These are phyloP conservation scores for Firmiana major DNA, from an alignment of 345 rosid genomes.

Conservation along the genomic window DNA sequence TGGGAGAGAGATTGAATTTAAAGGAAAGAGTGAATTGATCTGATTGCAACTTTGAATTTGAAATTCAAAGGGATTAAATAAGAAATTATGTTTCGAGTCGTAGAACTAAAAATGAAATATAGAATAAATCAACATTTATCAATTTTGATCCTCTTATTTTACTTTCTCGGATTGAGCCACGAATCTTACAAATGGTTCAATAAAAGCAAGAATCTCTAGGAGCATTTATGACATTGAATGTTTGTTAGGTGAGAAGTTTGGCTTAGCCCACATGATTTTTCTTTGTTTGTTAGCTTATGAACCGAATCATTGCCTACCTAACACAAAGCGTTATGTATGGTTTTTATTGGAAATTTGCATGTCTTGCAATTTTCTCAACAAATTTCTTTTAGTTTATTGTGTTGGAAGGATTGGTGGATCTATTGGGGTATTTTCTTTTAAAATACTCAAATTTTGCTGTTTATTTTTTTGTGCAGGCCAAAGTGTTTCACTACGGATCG, in stretches of 20 bases:
- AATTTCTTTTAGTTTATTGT: neutral
- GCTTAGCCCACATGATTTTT: neutral
- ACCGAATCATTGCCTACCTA: neutral
- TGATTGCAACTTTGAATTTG: no score
- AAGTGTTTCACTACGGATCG: constrained; percentile 91
- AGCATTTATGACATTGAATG: no score
- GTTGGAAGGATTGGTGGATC: neutral
- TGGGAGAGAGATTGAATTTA: neutral
- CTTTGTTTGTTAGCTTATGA: neutral
- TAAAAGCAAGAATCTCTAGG: no score
- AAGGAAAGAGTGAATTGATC: neutral
- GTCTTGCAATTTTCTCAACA: neutral
- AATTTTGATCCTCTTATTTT: no score
- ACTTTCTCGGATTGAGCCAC: no score
- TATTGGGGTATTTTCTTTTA: neutral
- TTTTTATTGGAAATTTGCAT: neutral
- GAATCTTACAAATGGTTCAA: no score
- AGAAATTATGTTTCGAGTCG: no score
- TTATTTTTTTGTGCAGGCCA: constrained; percentile 43
- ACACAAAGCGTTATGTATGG: neutral
- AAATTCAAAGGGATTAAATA: no score
- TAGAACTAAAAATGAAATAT: no score
- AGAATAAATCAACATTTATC: no score
- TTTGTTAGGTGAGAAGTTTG: neutral
- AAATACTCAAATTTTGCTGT: neutral